Evolutionary conservation across 139 green algal genomes (phyloP), one percentile per base, ranked within the genome.

Genomic region (Chlamydomonas applanata): DNA sequence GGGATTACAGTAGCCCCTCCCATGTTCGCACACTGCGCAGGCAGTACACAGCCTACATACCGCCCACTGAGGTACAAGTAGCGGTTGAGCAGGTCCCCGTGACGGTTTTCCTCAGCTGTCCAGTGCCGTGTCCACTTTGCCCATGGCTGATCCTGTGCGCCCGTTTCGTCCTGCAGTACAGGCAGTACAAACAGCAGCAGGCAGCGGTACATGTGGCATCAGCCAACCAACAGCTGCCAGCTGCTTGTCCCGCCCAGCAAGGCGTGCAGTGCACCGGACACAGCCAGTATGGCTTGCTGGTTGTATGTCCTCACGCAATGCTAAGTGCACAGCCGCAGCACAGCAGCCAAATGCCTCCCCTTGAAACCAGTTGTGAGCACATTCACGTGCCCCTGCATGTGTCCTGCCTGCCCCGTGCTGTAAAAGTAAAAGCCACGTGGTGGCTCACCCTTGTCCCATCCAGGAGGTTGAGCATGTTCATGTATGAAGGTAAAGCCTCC

Each of bases 401-500:
- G 20, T 61, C 20, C 53, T 61, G 11, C 53, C n/a, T 14, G 53
- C 14, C 14, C 53, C 53, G 46, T 56, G 46, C 13, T 56, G 46
- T 16, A 13, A 24, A 13, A 56, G 16, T 16, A 36, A 25, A 67
- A n/a, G n/a, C 40, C 40, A 49, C 7, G 7, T 49, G 40, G 7
- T 49, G 40, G 40, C 62, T 29, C 30, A 69, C 62, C 33, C 27
- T 49, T 19, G 67, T 73, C 5, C 94, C 95, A 67, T 99, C 96
- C 62, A 99, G 86, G 20, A 92, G 97, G 88, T 99, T 99, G 46
- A 99, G 89, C 96, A 99, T 99, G 84, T 91, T 95, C 96, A 99
- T 98, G 89, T 99, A 99, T 4, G 94, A 98, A 24, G 96, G 96
- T 57, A 99, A 88, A 22, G 96, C 96, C 88, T 99, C 96, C 89